Evolutionary conservation across 805 yeast species (phyloP).

Genomic region (Starmerella etchellsii): DNA sequence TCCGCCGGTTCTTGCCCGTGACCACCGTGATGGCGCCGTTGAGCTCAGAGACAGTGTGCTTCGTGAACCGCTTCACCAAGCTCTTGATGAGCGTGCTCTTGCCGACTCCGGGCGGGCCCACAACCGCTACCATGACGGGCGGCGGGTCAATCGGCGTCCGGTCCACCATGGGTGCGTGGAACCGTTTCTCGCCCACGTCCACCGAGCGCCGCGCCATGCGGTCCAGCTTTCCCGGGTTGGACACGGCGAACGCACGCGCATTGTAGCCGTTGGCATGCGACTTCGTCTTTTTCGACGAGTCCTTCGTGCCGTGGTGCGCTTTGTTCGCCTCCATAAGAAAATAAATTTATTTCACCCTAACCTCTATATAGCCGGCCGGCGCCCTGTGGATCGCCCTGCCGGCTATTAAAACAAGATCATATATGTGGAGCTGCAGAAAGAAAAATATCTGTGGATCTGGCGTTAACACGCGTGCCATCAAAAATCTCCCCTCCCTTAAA

Average conservation of each 20-base stretch:
- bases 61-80: slow-evolving; percentile 72
- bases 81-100: slow-evolving; percentile 87
- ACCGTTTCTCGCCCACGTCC: slow-evolving; percentile 67
- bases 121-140: slow-evolving; percentile 90
- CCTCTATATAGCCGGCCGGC: too few relatives aligned
- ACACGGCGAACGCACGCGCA: slow-evolving; percentile 71
- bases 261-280: slow-evolving; percentile 76
- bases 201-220: slow-evolving; percentile 71
- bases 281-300: slow-evolving; percentile 65
- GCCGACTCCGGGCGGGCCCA: slow-evolving; percentile 99
- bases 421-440: too few relatives aligned
- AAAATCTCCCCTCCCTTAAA: too few relatives aligned
- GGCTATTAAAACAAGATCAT: too few relatives aligned
- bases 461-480: too few relatives aligned
- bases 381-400: too few relatives aligned
- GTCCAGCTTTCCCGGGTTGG: slow-evolving; percentile 77
- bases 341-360: too few relatives aligned
- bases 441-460: too few relatives aligned
- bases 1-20: slow-evolving; percentile 82
- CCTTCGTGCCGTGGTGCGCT: slow-evolving; percentile 56
- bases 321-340: slow-evolving; percentile 40
- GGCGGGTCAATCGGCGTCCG: slow-evolving; percentile 97
- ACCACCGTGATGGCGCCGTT: slow-evolving; percentile 96
- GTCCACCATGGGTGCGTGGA: slow-evolving; percentile 96
- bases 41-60: slow-evolving; percentile 71